phyloP scores from a whole-genome alignment of 2,329 filamentous ascomycete species.

The Stagonosporopsis rhizophila region DNA sequence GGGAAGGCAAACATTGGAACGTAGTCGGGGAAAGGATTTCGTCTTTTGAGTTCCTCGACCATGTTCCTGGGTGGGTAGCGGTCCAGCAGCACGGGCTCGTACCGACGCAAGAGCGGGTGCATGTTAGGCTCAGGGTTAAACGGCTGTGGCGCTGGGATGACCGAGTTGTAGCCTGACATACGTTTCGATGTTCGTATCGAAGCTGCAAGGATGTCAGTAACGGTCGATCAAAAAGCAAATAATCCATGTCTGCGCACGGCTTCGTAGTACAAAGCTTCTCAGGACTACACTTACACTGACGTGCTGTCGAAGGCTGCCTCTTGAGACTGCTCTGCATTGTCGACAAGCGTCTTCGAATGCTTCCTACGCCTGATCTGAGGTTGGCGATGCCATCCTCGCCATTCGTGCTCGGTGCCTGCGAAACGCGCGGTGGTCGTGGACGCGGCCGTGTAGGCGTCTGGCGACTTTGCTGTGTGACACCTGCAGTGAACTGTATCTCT shows the following conservation, averaged over 20 bases:
- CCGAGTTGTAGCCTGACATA: slow-evolving; percentile 96
- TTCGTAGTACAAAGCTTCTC: slow-evolving; percentile 6
- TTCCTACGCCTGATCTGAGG: slow-evolving; percentile 73
- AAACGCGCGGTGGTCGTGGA: slow-evolving; percentile 80
- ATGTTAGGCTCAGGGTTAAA: slow-evolving; percentile 88
- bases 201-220: slow-evolving; percentile 50
- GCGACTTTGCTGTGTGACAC: slow-evolving; percentile 62
- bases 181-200: slow-evolving; percentile 83
- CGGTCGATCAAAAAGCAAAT: slow-evolving; percentile 30
- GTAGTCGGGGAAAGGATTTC: slow-evolving; percentile 93
- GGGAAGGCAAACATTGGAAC: slow-evolving; percentile 99
- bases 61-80: slow-evolving; percentile 87
- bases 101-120: slow-evolving; percentile 92
- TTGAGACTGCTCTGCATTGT: slow-evolving; percentile 92
- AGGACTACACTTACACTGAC: slow-evolving; percentile 68
- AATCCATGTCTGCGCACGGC: slow-evolving; percentile 22
- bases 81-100: slow-evolving; percentile 95
- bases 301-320: slow-evolving; percentile 78
- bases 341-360: slow-evolving; percentile 89
- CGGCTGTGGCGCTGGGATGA: slow-evolving; percentile 92
- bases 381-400: slow-evolving; percentile 62
- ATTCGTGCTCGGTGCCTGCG: slow-evolving; percentile 44
- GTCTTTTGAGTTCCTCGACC: slow-evolving; percentile 77
- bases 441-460: slow-evolving; percentile 70
- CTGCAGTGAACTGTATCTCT: slow-evolving; percentile 87